These are phyloP conservation scores for Aspergillus awamori DNA, from an alignment of 2,329 filamentous ascomycete species.

Conservation along the genomic window DNA sequence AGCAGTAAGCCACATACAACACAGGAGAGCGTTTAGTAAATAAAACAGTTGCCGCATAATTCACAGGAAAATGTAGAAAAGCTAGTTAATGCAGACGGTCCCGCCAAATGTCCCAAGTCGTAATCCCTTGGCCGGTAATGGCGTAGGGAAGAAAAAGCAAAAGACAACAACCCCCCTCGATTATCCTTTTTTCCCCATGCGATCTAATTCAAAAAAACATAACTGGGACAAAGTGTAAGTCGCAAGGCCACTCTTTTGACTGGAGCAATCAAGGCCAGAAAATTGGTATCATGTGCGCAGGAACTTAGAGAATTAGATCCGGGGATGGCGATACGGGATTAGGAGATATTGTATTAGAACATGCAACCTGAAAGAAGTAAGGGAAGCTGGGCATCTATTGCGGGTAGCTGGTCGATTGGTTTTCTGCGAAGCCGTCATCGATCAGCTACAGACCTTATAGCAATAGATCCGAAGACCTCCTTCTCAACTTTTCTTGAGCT, in stretches of 20 bases:
- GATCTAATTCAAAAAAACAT: constrained; percentile 30
- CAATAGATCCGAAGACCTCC: constrained; percentile 26
- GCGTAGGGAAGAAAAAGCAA: constrained; percentile 11
- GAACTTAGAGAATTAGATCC: constrained; percentile 36
- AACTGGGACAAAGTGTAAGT: constrained; percentile 28
- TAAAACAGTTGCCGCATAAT: constrained; percentile 20
- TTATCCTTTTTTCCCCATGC: constrained; percentile 25
- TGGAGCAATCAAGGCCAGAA: constrained; percentile 33
- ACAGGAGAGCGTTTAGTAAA: constrained; percentile 18
- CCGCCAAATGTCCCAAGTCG: constrained; percentile 26
- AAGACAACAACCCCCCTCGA: constrained; percentile 18
- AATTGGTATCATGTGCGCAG: constrained; percentile 42
- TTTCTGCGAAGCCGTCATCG: constrained; percentile 41
- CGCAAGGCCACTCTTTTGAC: constrained; percentile 36
- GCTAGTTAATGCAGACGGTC: constrained; percentile 27
- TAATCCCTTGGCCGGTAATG: constrained; percentile 22
- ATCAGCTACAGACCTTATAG: constrained; percentile 30
- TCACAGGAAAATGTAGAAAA: constrained; percentile 18
- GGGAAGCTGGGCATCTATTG: constrained; percentile 37
- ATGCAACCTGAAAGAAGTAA: constrained; percentile 27
- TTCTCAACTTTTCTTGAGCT: constrained; percentile 15
- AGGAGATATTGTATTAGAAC: constrained; percentile 41
- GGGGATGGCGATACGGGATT: constrained; percentile 35
- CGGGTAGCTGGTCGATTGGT: constrained; percentile 39
- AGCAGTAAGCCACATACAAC: constrained; percentile 28